A percentile compares a stretch with the other conserved stretches of the same genome.
Evolutionary conservation across 345 rosid genomes (phyloP).

Genomic region (Draba incana): DNA sequence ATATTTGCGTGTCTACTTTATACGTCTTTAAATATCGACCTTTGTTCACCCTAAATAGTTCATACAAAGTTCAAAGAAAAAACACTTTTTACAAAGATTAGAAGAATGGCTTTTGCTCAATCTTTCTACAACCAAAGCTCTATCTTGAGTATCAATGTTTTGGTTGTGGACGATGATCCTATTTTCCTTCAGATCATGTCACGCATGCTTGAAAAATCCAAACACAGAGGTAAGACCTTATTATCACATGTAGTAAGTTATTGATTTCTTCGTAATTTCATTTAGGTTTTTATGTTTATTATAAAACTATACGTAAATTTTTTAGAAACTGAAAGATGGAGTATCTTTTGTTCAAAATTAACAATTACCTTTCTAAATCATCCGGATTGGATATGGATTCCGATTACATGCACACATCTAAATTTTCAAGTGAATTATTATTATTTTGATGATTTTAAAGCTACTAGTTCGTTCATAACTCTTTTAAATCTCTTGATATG

Average conservation of each 20-base stretch:
- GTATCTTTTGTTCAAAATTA: background rate
- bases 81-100: constrained; percentile 12
- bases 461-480: background rate
- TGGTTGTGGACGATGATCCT: constrained; percentile 74
- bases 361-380: background rate
- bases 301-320: background rate
- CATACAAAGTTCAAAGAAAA: constrained; percentile 12
- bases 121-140: constrained; percentile 32
- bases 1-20: constrained; percentile 27
- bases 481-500: no score
- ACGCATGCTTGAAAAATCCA: constrained; percentile 48
- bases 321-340: no score
- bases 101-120: constrained; percentile 36
- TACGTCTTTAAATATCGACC: constrained; percentile 27
- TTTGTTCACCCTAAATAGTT: constrained; percentile 24
- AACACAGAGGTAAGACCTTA: constrained; percentile 51
- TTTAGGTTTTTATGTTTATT: background rate
- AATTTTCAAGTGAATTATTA: background rate
- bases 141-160: constrained; percentile 40
- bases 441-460: constrained; percentile 4
- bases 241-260: background rate
- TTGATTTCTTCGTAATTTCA: background rate
- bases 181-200: constrained; percentile 54
- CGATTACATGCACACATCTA: constrained; percentile 14
- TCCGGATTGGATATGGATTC: background rate